These are phyloP conservation scores for Peterozyma xylosa DNA, from an alignment of 805 yeast species.

Conservation along the genomic window DNA sequence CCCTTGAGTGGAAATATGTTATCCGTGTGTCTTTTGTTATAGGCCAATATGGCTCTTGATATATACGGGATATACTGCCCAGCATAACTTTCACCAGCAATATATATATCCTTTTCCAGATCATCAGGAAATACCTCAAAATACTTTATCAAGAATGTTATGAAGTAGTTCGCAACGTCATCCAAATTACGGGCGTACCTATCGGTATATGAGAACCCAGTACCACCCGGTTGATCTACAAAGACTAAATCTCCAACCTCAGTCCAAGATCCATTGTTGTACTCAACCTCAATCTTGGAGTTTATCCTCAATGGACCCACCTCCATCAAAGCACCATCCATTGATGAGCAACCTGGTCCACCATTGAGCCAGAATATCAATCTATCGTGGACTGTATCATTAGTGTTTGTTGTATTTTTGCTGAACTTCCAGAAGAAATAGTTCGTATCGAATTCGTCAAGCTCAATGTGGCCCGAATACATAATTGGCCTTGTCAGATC, in stretches of 20 bases:
- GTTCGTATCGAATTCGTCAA: constrained; percentile 45
- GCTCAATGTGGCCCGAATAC: constrained; percentile 62
- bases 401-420: constrained; percentile 12
- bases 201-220: constrained; percentile 73
- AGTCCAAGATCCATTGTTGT: constrained; percentile 80
- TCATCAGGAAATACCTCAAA: constrained; percentile 71
- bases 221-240: constrained; percentile 92
- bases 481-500: constrained; percentile 33
- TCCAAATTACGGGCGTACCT: constrained; percentile 45
- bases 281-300: constrained; percentile 30
- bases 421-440: constrained; percentile 75
- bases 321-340: constrained; percentile 96
- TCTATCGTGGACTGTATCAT: not conserved
- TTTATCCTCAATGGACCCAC: constrained; percentile 77
- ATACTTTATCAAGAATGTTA: constrained; percentile 59
- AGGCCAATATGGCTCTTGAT: constrained; percentile 51
- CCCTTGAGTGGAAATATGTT: constrained; percentile 42
- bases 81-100: constrained; percentile 96
- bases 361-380: constrained; percentile 90
- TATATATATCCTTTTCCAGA: constrained; percentile 41
- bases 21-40: constrained; percentile 26
- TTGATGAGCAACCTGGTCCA: constrained; percentile 97
- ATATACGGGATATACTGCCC: constrained; percentile 94
- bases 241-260: constrained; percentile 70
- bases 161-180: constrained; percentile 55